These are phyloP conservation scores for Datisca glomerata DNA, from an alignment of 306 rosid species.

Conservation along the genomic window DNA sequence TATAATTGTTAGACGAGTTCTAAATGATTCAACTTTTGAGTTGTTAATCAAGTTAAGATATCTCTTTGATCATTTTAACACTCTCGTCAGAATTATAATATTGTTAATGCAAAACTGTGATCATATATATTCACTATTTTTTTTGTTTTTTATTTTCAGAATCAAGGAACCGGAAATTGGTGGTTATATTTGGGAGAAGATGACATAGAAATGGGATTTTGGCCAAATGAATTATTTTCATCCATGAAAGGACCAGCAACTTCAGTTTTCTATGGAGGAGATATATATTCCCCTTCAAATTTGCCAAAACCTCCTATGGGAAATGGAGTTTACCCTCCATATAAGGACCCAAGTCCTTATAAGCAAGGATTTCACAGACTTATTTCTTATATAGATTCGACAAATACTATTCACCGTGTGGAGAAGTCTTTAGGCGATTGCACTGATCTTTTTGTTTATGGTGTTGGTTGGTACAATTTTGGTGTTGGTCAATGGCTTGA, in stretches of 20 bases:
- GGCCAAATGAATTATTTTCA: neutral
- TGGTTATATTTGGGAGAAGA: neutral
- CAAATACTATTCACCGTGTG: neutral
- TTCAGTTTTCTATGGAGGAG: neutral
- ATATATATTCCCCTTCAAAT: neutral
- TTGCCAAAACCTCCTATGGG: neutral
- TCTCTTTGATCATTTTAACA: too few species aligned
- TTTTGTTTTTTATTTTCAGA: neutral
- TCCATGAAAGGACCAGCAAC: neutral
- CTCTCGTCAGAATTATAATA: too few species aligned
- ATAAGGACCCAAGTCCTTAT: neutral
- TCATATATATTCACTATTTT: neutral
- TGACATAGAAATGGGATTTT: neutral
- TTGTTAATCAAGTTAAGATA: too few species aligned
- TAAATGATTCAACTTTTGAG: too few species aligned
- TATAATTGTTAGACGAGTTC: too few species aligned
- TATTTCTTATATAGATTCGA: neutral
- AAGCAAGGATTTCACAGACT: neutral
- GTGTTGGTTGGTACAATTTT: neutral
- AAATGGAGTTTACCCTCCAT: neutral
- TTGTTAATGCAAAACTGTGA: too few species aligned
- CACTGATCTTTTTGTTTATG: neutral
- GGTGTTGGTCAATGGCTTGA: neutral
- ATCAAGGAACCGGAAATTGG: neutral
- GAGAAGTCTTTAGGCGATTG: neutral